Evolutionary conservation across 1,284 basidiomycete species (phyloP).

Genomic region (Tylopilus sp.): DNA sequence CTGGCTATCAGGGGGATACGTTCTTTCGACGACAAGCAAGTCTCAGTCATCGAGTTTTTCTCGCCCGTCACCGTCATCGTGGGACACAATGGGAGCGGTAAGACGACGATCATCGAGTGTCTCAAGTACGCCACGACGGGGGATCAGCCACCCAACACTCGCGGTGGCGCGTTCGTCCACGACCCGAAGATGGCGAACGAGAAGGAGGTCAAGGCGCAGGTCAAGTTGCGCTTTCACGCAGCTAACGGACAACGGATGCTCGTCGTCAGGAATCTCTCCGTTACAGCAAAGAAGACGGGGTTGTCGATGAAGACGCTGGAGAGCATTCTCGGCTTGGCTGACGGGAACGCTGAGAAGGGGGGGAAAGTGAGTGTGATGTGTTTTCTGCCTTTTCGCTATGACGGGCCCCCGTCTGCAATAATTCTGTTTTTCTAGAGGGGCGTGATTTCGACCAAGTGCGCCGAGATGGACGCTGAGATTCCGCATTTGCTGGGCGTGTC

Average conservation of each 20-base stretch:
- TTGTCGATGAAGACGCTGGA: slow-evolving; percentile 96
- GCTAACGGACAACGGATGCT: slow-evolving; percentile 87
- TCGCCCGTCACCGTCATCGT: slow-evolving; percentile 98
- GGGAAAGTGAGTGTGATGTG: slow-evolving; percentile 62
- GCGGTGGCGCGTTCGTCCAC: slow-evolving; percentile 96
- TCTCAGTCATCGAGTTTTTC: slow-evolving; percentile 96
- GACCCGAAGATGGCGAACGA: slow-evolving; percentile 99
- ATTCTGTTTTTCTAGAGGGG: slow-evolving; percentile 53
- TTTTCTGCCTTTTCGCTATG: background rate
- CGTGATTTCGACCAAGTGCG: slow-evolving; percentile 92
- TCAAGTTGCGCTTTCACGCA: slow-evolving; percentile 90
- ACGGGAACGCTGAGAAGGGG: slow-evolving; percentile 62
- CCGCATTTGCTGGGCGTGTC: slow-evolving; percentile 93
- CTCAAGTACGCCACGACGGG: slow-evolving; percentile 99
- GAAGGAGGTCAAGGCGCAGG: slow-evolving; percentile 98
- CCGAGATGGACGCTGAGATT: slow-evolving; percentile 94
- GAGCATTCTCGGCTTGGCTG: slow-evolving; percentile 78
- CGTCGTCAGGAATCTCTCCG: slow-evolving; percentile 90
- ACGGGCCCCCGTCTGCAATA: too few species aligned
- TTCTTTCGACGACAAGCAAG: slow-evolving; percentile 92
- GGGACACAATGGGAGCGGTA: slow-evolving; percentile 97
- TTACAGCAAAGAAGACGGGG: slow-evolving; percentile 90
- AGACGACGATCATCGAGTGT: slow-evolving; percentile 99
- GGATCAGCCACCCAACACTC: slow-evolving; percentile 95
- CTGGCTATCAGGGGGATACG: slow-evolving; percentile 85